Percentiles rank a stretch among this genome's conserved stretches.
Evolutionary conservation across 164 flowering plant genomes (phyloP).

Genomic region (Brasenia schreberi): DNA sequence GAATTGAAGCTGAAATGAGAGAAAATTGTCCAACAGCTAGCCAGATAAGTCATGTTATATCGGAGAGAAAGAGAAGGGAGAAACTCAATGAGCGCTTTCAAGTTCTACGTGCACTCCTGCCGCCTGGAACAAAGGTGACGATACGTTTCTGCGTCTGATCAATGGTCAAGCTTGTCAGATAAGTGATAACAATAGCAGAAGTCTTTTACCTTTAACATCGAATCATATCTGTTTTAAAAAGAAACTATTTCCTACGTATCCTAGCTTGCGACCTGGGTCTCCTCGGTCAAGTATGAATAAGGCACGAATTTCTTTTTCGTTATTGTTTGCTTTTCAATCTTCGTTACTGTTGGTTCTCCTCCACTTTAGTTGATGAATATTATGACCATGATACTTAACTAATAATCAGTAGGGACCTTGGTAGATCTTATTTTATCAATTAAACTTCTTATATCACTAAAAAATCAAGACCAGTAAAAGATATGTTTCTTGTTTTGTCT

Average conservation of each 20-base stretch:
- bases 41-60: slow-evolving; percentile 69
- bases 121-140: slow-evolving; percentile 74
- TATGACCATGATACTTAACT: too few relatives aligned
- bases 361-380: too few relatives aligned
- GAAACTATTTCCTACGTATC: background rate
- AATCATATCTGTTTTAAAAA: background rate
- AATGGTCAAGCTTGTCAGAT: background rate
- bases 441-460: too few relatives aligned
- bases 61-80: slow-evolving; percentile 72
- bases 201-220: background rate
- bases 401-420: too few relatives aligned
- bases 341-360: too few relatives aligned
- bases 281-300: too few relatives aligned
- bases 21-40: slow-evolving; percentile 26
- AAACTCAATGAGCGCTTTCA: slow-evolving; percentile 75
- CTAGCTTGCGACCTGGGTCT: too few relatives aligned
- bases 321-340: too few relatives aligned
- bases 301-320: too few relatives aligned
- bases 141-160: background rate
- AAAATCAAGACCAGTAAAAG: too few relatives aligned
- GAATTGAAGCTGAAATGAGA: slow-evolving; percentile 18
- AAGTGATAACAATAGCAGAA: background rate
- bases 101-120: slow-evolving; percentile 58
- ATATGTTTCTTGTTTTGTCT: background rate
- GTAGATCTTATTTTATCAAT: too few relatives aligned